Evolutionary conservation across 768 basidiomycete genomes (phyloP), one percentile per base, ranked within the genome.

Genomic region (Baorangia bicolor): DNA sequence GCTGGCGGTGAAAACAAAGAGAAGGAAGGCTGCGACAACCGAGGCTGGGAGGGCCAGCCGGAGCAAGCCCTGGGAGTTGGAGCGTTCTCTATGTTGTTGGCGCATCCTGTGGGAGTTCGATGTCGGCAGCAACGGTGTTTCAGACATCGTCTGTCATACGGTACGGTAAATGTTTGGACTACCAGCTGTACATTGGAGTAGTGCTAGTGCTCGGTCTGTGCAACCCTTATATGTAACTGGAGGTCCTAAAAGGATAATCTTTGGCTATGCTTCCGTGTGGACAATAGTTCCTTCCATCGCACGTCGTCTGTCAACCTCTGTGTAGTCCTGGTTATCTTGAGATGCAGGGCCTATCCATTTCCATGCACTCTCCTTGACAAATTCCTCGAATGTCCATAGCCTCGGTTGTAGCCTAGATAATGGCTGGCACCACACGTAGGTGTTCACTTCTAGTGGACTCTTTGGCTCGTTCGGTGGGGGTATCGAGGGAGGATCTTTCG

Each of bases 311-410:
- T 86, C 87, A 5, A 86, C 80, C 54, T 83, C 81, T n/a, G 61
- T 70, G 53, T 78, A 82, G 52, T 82, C 77, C 20, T 64, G 55
- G 5, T 77, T 75, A 4, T 64, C 57, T 21, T 64, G 55, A 20
- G 73, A 70, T 7, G 63, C 72, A 10, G 66, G 58, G 1, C 82
- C 83, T 37, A 88, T 78, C 93, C 94, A 95, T 54, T 87, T 87
- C 79, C 83, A 83, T 2, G 90, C 86, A 59, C 84, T 89, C 30
- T 88, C 81, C 64, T 74, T 71, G 30, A 96, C 78, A 64, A 97
- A 97, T 4, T 85, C 81, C n/a, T 85, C 83, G 64, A 88, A 94
- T 0, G 84, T 80, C 95, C 95, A 98, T 5, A 90, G 71, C 30
- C 77, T 75, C 0, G 82, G 75, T 25, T 81, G 75, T 9, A 98